These are phyloP conservation scores for Phialocephala sp. DNA, from an alignment of 2,329 filamentous ascomycete species.

Conservation along the genomic window DNA sequence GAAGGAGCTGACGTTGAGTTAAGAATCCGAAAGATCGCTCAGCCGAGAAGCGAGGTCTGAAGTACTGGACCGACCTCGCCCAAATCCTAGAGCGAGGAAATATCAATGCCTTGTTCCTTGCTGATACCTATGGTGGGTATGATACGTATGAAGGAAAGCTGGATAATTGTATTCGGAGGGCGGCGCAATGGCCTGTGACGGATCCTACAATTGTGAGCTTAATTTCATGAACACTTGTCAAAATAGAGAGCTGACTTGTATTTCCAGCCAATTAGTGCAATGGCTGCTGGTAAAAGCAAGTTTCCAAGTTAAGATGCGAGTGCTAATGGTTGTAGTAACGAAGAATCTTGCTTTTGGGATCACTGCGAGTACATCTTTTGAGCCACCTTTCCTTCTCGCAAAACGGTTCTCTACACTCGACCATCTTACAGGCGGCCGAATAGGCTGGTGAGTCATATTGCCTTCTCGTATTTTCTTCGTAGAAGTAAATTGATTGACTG, in stretches of 20 bases:
- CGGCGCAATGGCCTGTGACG: conserved; percentile 73
- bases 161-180: conserved; percentile 63
- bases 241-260: neutral
- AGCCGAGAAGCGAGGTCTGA: conserved; percentile 62
- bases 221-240: too few species aligned
- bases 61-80: conserved; percentile 69
- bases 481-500: neutral
- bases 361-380: conserved; percentile 68
- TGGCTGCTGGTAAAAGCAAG: conserved; percentile 56
- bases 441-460: conserved; percentile 58
- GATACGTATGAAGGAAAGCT: conserved; percentile 67
- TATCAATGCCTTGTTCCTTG: conserved; percentile 69
- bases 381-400: conserved; percentile 71
- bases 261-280: conserved; percentile 62
- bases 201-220: conserved; percentile 64
- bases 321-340: conserved; percentile 49
- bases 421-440: conserved; percentile 65
- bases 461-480: neutral
- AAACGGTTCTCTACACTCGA: conserved; percentile 69
- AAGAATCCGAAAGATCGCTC: conserved; percentile 66
- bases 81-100: conserved; percentile 65
- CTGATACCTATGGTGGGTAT: conserved; percentile 64
- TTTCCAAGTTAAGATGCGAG: neutral
- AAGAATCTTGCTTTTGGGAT: conserved; percentile 70
- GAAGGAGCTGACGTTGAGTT: neutral